Evolutionary conservation across 2,329 filamentous ascomycete genomes (phyloP), one percentile per base, ranked within the genome.

Genomic region (Elsinoe perseae): DNA sequence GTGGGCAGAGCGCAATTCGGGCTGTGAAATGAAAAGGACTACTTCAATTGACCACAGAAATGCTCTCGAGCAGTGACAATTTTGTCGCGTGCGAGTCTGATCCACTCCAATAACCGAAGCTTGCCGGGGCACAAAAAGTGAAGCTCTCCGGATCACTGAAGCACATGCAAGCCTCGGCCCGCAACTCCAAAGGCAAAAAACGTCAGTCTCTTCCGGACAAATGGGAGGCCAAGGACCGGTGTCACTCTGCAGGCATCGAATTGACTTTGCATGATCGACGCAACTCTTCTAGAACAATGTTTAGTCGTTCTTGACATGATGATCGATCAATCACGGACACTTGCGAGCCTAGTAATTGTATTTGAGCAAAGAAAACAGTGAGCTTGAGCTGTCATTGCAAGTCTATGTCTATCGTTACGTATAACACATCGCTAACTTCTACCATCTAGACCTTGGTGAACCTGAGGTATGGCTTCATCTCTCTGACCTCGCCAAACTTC

Each of bases 401-500:
- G 16, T 50, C 23, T 50, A 20, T 14, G 32, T 50, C 46, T 32
- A 30, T 36, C 12, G 18, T 50, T 44, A 20, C 40, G n/a, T 44
- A n/a, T 25, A 3, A n/a, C n/a, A 12, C 50, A 23, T 21, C 10
- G 1, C 14, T 18, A 23, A 36, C n/a, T 14, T 5, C 32, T 28
- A 18, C 3, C 28, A 4, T 54, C 53, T 62, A 66, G 57, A 68
- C 61, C 57, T 72, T 72, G 42, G 87, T 89, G 73, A 85, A 89
- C 70, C 87, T 79, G 69, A 91, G 77, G 74, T 91, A 83, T 65
- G 80, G 79, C 75, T 81, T 83, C 53, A 83, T 72, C 69, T 81
- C 79, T 63, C 75, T 72, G 32, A 84, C 74, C 58, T 92, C 80
- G 61, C 88, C 88, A 80, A 95, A 95, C 68, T 95, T 84, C 75